phyloP scores from a whole-genome alignment of 139 green algal genomes.

The Edaphochlamys debaryana region DNA sequence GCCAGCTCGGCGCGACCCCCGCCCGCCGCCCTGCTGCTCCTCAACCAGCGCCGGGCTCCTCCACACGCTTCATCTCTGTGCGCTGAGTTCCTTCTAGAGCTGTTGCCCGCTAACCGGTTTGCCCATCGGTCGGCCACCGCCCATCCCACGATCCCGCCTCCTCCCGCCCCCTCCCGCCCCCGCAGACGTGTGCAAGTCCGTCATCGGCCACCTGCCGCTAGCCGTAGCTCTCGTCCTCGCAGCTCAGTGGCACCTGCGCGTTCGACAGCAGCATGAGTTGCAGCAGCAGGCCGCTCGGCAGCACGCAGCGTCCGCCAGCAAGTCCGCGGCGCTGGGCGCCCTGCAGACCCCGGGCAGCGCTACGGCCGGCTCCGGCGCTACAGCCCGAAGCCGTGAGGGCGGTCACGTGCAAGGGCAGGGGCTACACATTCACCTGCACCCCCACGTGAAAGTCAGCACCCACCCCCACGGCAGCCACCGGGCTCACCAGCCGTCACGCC shows the following conservation, averaged over 20 bases:
- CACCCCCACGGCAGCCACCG: too few species aligned
- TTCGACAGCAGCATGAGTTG: background rate
- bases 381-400: too few species aligned
- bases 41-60: background rate
- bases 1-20: background rate
- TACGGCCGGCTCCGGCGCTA: background rate
- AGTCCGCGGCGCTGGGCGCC: background rate
- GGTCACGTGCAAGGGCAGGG: too few species aligned
- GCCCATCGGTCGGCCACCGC: background rate
- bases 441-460: background rate
- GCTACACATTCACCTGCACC: background rate
- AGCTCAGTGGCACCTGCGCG: background rate
- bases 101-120: too few species aligned
- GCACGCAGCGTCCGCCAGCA: background rate
- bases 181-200: background rate
- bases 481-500: background rate
- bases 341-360: background rate
- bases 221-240: background rate
- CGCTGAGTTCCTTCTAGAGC: background rate
- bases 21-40: too few species aligned
- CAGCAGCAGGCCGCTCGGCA: background rate
- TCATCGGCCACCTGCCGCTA: slow-evolving; percentile 10
- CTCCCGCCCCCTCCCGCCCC: too few species aligned
- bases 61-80: background rate
- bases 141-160: background rate